Conservation (phyloP, 768 basidiomycete species). For the Cubamyces lactineus region DNA sequence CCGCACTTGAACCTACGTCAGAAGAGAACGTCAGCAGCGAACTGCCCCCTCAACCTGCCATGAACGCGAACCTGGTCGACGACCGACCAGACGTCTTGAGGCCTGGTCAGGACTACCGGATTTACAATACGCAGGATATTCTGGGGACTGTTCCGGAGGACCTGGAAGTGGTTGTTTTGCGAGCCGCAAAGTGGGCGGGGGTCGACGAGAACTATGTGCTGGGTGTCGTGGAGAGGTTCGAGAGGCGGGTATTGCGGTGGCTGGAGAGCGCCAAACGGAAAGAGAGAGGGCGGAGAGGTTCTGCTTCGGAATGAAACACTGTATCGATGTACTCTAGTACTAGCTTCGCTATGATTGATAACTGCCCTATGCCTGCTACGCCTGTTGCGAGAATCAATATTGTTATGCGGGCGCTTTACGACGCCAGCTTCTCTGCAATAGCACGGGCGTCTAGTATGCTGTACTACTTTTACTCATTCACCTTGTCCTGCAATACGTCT, state of each 20-base stretch:
- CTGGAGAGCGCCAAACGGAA: conserved; percentile 37
- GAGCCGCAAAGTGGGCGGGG: conserved; percentile 59
- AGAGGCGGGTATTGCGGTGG: conserved; percentile 62
- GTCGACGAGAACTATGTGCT: conserved; percentile 55
- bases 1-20: background rate
- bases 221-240: conserved; percentile 63
- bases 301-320: background rate
- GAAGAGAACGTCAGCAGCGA: background rate
- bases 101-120: conserved; percentile 64
- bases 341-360: no score
- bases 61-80: conserved; percentile 9
- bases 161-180: conserved; percentile 52
- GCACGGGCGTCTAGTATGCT: no score
- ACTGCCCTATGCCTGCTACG: no score
- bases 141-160: conserved; percentile 59
- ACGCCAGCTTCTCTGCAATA: no score
- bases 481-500: no score
- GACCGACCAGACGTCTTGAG: conserved; percentile 29
- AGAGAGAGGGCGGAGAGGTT: background rate
- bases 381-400: no score
- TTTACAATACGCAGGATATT: conserved; percentile 71
- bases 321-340: no score
- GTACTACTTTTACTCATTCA: no score
- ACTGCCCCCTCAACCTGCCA: background rate
- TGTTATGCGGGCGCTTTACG: no score